Base-by-base conservation (phyloP, 768 basidiomycete species). In the Hortiboletus flavorubellus region DNA sequence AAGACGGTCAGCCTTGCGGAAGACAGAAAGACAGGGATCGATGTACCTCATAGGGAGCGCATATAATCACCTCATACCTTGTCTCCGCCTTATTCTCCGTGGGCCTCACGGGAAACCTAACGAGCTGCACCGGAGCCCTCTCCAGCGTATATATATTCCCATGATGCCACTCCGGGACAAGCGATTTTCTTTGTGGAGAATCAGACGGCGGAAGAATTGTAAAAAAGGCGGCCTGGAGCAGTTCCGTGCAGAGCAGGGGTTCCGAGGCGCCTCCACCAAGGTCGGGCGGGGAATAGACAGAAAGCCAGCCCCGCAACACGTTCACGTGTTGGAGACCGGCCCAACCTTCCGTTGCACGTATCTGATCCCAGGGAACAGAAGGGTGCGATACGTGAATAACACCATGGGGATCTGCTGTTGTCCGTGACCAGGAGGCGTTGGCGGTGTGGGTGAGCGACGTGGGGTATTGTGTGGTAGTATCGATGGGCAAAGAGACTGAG, bases 341-440 rank as follows among this genome's bases (percentile, higher is more conserved):
- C 93, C 93, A 94, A 12, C 93, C 93, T 70, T 92, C 88, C 2
- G 86, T 85, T 26, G 79, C 75, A 12, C 91, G 84, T 51, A 94
- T 76, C 47, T 78, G 75, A 31, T 79, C 68, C 93, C 67, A 82
- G 81, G 86, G 79, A 54, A 88, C 77, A 43, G 78, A 56, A 5
- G 86, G 87, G 59, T 87, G 86, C 0, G 83, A 80, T n/a, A 91
- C 69, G n/a, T 72, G 65, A 16, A 93, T 67, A 46, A 73, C 70
- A 14, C 85, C 83, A 35, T 80, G 66, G 1, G 63, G 54, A 48
- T 71, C 71, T 29, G 80, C 70, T 5, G 61, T 64, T 7, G 76
- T 72, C 46, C 69, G 78, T 1, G 77, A 73, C 89, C 89, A 91
- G 3, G 72, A 73, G 4, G 85, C 84, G 56, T 81, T 80, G 16